Conservation (phyloP, 2,329 filamentous ascomycete species). For the Lojkania enalia region DNA sequence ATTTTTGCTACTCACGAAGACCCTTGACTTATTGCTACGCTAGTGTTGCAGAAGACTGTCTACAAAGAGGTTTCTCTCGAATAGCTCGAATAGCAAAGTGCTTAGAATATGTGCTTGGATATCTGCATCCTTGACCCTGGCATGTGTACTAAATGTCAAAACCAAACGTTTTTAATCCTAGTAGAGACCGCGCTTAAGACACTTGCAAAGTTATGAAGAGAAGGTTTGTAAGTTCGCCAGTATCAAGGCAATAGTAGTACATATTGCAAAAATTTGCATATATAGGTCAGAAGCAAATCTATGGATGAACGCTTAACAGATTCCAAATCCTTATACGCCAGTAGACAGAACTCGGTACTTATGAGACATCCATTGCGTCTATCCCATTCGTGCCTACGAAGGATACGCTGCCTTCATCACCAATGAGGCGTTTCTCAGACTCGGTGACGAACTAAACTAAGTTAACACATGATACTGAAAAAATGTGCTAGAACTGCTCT, state of each 20-base stretch:
- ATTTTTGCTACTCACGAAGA: no score
- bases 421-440: slow-evolving; percentile 91
- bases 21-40: no score
- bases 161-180: no score
- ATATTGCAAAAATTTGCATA: slow-evolving; percentile 17
- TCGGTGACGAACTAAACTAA: slow-evolving; percentile 71
- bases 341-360: slow-evolving; percentile 21
- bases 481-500: slow-evolving; percentile 10
- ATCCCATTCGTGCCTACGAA: slow-evolving; percentile 60
- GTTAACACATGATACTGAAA: neutral
- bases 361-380: slow-evolving; percentile 72
- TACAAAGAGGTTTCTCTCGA: no score
- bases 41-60: no score
- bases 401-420: slow-evolving; percentile 78
- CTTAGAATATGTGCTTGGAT: no score
- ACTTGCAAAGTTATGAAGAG: no score
- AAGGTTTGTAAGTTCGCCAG: neutral
- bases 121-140: no score
- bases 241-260: slow-evolving; percentile 16
- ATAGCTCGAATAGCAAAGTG: no score
- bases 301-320: slow-evolving; percentile 25
- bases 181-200: no score
- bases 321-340: slow-evolving; percentile 28
- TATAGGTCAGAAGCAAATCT: slow-evolving; percentile 11
- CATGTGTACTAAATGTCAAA: no score